Base-by-base conservation (phyloP, 306 rosid species). In the Astragalus glycyphyllos region DNA sequence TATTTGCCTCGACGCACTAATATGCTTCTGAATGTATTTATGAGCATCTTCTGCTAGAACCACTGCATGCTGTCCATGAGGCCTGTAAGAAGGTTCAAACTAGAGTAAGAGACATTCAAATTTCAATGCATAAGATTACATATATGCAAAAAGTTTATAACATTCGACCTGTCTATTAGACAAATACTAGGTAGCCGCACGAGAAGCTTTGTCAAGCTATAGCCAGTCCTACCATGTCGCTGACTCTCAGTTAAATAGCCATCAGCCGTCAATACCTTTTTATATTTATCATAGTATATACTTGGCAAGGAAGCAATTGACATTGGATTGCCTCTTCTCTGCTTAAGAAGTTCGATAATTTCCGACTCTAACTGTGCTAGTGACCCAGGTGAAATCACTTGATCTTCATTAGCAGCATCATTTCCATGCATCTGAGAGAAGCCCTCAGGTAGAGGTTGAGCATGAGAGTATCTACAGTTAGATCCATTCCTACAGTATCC, bases 161-260 rank as follows among this genome's bases (percentile, higher is more conserved):
- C 11, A 20, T 38, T 32, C 5, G 54, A 94, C 99, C 97, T 89
- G 77, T 85, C 96, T 11, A 94, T 91, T n/a, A 91, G 65, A 41
- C 82, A 79, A 71, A 94, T 84, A 55, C 85, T 78, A 45, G 81
- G 87, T 74, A 89, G 82, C 4, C 87, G 86, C 20, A 85, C 88
- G 16, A 94, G 95, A 55, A 94, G 95, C 84, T 72, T 94, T 37
- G 99, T 87, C 85, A 94, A 79, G 77, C 92, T 94, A 80, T 81
- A 89, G 69, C 99, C 99, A 8, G 92, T 86, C 78, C 89, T 94
- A 1, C 97, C 99, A 66, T 91, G 97, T 65, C 97, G 71, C 75
- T 94, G 95, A 80, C 96, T 94, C 87, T 94, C 99, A 4, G 97
- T 89, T 32, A 91, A 84, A 76, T 94, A 94, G 31, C 99, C 97